Evolutionary conservation across 805 yeast genomes (phyloP).

Genomic region (Pichia kluyveri): DNA sequence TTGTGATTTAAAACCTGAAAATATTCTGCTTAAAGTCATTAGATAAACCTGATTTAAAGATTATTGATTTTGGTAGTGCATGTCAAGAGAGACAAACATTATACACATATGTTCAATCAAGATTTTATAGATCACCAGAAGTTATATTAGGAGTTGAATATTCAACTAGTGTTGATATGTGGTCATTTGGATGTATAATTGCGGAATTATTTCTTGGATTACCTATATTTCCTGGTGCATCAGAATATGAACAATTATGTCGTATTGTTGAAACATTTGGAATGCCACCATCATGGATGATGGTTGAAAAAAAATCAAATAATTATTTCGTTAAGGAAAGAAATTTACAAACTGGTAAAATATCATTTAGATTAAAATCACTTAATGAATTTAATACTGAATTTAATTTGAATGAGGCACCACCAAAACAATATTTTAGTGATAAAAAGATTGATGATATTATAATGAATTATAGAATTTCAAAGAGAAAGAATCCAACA

Average conservation of each 20-base stretch:
- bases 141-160: slow-evolving; percentile 88
- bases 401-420: slow-evolving; percentile 53
- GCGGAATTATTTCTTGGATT: slow-evolving; percentile 65
- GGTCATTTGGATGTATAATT: slow-evolving; percentile 54
- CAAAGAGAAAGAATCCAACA: slow-evolving; percentile 24
- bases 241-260: slow-evolving; percentile 83
- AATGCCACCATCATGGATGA: slow-evolving; percentile 90
- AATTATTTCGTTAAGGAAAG: slow-evolving; percentile 41
- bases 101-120: slow-evolving; percentile 84
- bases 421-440: slow-evolving; percentile 78
- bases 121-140: slow-evolving; percentile 93
- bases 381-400: slow-evolving; percentile 42
- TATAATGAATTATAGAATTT: slow-evolving; percentile 63
- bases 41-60: slow-evolving; percentile 79
- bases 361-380: slow-evolving; percentile 25
- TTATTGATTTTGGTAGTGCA: slow-evolving; percentile 94
- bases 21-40: slow-evolving; percentile 72
- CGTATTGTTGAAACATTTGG: slow-evolving; percentile 81
- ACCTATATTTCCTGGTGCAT: slow-evolving; percentile 90
- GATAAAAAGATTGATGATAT: slow-evolving; percentile 59
- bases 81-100: slow-evolving; percentile 86
- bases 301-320: slow-evolving; percentile 79
- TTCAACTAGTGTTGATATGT: slow-evolving; percentile 84
- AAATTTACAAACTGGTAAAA: slow-evolving; percentile 17
- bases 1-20: slow-evolving; percentile 96